Conservation (phyloP, 169 alveolate genomes). For the Babesia bovis region DNA sequence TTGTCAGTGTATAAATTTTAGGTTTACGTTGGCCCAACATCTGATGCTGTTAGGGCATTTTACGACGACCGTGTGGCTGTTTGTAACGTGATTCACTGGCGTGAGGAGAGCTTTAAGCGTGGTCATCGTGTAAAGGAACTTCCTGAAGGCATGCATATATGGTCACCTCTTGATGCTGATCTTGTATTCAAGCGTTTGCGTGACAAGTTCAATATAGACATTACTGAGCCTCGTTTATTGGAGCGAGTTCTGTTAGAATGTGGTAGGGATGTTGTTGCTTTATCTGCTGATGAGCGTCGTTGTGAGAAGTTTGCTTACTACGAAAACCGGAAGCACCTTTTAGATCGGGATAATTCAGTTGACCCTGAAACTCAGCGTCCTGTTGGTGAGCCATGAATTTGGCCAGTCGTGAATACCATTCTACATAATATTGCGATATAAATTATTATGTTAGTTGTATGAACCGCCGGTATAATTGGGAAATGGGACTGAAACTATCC, state of each 20-base stretch:
- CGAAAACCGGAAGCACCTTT: slow-evolving; percentile 33
- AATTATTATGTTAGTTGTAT: background rate
- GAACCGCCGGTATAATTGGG: too few relatives aligned
- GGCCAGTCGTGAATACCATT: background rate
- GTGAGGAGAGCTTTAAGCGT: slow-evolving; percentile 16
- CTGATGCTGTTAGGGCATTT: slow-evolving; percentile 67
- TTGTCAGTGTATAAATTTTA: background rate
- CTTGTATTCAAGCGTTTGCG: slow-evolving; percentile 48
- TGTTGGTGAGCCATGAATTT: background rate
- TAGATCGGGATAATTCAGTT: background rate
- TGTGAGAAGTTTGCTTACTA: slow-evolving; percentile 59
- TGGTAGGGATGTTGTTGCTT: slow-evolving; percentile 17
- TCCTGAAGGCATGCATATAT: slow-evolving; percentile 17
- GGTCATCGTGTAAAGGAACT: slow-evolving; percentile 12
- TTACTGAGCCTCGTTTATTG: slow-evolving; percentile 6
- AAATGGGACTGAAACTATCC: too few relatives aligned
- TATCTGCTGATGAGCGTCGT: slow-evolving; percentile 36
- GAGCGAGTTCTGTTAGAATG: slow-evolving; percentile 37
- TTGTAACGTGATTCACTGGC: slow-evolving; percentile 47
- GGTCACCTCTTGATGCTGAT: slow-evolving; percentile 65
- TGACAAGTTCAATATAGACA: slow-evolving; percentile 45
- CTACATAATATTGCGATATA: background rate
- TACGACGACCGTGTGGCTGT: slow-evolving; percentile 70
- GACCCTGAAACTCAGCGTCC: background rate
- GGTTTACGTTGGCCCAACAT: slow-evolving; percentile 74